Base-by-base conservation (phyloP, 192 early-diverging fungal genomes). In the Backusella tuberculispora region DNA sequence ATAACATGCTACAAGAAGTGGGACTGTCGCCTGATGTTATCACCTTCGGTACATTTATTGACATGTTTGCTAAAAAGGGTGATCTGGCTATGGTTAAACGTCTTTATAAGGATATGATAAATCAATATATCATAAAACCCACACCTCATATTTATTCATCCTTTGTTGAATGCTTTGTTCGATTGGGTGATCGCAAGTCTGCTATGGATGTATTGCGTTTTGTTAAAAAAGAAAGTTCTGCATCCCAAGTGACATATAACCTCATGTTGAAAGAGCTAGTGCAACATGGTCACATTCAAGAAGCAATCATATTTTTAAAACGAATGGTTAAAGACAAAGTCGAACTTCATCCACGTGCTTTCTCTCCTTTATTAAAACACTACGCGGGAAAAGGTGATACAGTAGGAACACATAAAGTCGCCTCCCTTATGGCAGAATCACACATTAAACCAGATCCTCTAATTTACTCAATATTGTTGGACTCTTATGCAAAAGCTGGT, bases 401-500 rank as follows among this genome's bases (percentile, higher is more conserved):
- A 17, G 47, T 56, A 1, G 83, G 78, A 6, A 80, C 83, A 9
- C 66, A 45, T 34, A 46, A 72, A 21, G 65, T 78, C 0, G 43
- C 74, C 8, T 14, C 43, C 0, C 60, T 46, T 14, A 82, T 82
- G 77, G n/a, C 21, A 0, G n/a, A 68, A 24, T 24, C 65, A 19
- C 24, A 69, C 15, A 46, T 76, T 24, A 50, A 43, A 6, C 69
- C 64, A 1, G 69, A 72, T 24, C 44, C 64, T 1, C 63, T 77
- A 5, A 91, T 92, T 0, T 93, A 91, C 78, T 91, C 89, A 44
- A 85, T 90, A 14, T 83, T 98, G 71, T 89, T 97, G 64, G 83
- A 96, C 50, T 90, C 92, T 3, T 92, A 96, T 74, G 90, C 88
- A 26, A 86, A 85, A 56, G 83, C 86, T 0, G 88, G 87, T 44